These are phyloP conservation scores for Ascochyta lentis DNA, from an alignment of 2,329 filamentous ascomycete genomes.

Conservation along the genomic window DNA sequence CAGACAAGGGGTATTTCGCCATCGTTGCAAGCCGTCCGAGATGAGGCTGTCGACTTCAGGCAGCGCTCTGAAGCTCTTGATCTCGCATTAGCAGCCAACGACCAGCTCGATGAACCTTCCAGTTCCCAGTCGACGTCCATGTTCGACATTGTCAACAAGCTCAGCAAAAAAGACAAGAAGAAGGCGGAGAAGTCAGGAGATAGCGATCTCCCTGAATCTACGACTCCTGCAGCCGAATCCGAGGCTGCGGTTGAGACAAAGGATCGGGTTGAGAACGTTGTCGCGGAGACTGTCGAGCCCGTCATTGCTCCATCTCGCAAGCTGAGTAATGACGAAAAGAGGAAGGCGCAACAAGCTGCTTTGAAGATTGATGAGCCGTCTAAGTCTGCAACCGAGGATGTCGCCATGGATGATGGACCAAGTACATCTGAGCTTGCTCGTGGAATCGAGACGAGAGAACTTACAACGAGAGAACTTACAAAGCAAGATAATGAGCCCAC, in stretches of 20 bases:
- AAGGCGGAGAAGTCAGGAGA: slow-evolving; percentile 32
- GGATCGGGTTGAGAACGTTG: slow-evolving; percentile 22
- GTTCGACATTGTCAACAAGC: slow-evolving; percentile 35
- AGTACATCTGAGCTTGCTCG: background rate
- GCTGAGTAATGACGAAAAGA: slow-evolving; percentile 36
- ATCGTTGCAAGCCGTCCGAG: slow-evolving; percentile 31
- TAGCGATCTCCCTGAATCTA: slow-evolving; percentile 23
- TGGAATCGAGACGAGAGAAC: background rate
- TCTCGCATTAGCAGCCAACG: slow-evolving; percentile 18
- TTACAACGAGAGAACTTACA: background rate
- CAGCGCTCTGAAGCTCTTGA: slow-evolving; percentile 39
- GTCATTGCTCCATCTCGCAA: slow-evolving; percentile 9
- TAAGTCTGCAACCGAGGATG: background rate
- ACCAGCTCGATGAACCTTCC: slow-evolving; percentile 20
- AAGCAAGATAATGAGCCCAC: background rate
- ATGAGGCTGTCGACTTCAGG: slow-evolving; percentile 37
- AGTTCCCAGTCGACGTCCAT: slow-evolving; percentile 27
- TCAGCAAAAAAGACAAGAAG: slow-evolving; percentile 42
- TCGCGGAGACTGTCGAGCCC: background rate
- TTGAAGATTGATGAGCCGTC: slow-evolving; percentile 14
- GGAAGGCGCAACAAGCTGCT: slow-evolving; percentile 22
- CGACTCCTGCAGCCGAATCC: slow-evolving; percentile 33
- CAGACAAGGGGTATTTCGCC: slow-evolving; percentile 27
- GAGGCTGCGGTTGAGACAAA: slow-evolving; percentile 28
- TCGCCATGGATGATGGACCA: background rate